Base-by-base conservation (phyloP, 2,329 filamentous ascomycete species). In the Ramularia endophylla region DNA sequence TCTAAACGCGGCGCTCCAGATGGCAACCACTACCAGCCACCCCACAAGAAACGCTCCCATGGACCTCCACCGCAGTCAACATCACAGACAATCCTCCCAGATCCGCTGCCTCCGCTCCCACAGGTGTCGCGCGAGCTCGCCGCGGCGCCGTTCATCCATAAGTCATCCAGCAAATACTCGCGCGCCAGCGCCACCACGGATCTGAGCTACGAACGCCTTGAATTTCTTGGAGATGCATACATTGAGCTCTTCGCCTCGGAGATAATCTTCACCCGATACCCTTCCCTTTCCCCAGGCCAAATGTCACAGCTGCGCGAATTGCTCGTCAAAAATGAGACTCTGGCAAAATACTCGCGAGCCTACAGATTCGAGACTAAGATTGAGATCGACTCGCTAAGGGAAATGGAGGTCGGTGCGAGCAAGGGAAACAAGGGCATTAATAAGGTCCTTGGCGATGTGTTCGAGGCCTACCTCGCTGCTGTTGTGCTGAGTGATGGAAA, bases 171-270 rank as follows among this genome's bases (percentile, higher is more conserved):
- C 27, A 40, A 38, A 7, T 39, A 35, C 41, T 51, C 52, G 36
- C 53, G 53, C 28, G 51, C 47, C 16, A 40, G 50, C 25, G 54
- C 52, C 17, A 32, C 50, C 28, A 35, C 40, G 6, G 45, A 59
- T 9, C 41, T 60, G 19, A 66, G 71, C 55, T 95, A 95, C 63
- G 89, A 95, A 57, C 77, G 79, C 13, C 77, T 95, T 5, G 90
- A 97, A 64, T 88, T 90, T 67, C 72, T 95, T 6, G 90, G 90
- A 5, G 90, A 97, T 60, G 83, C 86, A 15, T 90, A 90, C 54
- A 70, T 94, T 38, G 85, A 94, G 57, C 66, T 88, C 38, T 79
- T 88, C 34, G 78, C 88, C 5, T 81, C 85, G 0, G 75, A 79
- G 13, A 72, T 94, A 38, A 84, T 97, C 45, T 86, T 80, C 63